phyloP scores from a whole-genome alignment of 2,329 filamentous ascomycete genomes.

The Ceratocystis harringtonii region DNA sequence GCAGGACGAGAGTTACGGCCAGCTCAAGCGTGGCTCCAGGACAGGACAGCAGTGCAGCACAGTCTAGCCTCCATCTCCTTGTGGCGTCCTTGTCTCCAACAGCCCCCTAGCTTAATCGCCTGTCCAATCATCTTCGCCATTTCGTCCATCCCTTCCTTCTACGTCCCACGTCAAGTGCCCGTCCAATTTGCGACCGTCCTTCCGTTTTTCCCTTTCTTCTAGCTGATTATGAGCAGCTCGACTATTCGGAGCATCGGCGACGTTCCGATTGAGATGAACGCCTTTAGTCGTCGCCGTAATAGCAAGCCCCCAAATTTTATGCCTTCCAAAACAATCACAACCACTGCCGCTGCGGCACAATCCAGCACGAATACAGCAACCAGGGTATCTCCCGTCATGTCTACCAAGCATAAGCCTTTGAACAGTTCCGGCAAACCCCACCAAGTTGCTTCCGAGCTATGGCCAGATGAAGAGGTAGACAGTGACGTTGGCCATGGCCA shows the following conservation, averaged over 20 bases:
- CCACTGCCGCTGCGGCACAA: not conserved
- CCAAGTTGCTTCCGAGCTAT: constrained; percentile 10
- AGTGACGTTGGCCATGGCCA: constrained; percentile 31
- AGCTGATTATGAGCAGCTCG: constrained; percentile 12
- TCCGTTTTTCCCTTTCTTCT: not conserved
- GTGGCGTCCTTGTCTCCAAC: not conserved
- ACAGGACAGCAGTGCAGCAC: not conserved
- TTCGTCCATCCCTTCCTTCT: not conserved
- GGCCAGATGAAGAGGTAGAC: constrained; percentile 22
- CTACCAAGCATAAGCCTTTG: not conserved
- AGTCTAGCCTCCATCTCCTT: not conserved
- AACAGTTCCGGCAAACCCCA: not conserved
- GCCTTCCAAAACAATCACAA: not conserved
- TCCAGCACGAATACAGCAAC: not conserved
- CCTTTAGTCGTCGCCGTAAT: constrained; percentile 20
- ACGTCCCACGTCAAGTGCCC: not conserved
- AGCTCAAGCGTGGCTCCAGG: not conserved
- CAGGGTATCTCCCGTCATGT: not conserved
- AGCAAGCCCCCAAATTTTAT: constrained; percentile 11
- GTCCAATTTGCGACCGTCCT: not conserved
- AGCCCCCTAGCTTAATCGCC: not conserved
- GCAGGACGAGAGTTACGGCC: not conserved
- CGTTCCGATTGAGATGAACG: constrained; percentile 16
- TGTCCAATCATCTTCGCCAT: not conserved
- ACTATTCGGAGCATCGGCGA: constrained; percentile 8